These are phyloP conservation scores for Ogataea methylovora DNA, from an alignment of 805 yeast species.

Conservation along the genomic window DNA sequence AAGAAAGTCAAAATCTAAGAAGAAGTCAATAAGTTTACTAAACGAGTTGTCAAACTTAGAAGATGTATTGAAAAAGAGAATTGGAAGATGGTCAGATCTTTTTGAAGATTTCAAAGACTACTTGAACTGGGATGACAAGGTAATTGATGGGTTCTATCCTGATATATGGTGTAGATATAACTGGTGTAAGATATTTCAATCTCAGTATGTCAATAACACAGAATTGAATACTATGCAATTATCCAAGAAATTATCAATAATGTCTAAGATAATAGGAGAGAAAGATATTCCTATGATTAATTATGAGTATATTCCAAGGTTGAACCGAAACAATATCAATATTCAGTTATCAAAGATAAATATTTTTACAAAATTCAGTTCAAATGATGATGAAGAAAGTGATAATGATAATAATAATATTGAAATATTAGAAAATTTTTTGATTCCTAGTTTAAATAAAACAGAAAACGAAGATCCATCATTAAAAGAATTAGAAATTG, in stretches of 20 bases:
- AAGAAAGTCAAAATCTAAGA: slow-evolving; percentile 10
- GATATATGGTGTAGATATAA: slow-evolving; percentile 26
- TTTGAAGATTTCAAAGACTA: slow-evolving; percentile 22
- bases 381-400: slow-evolving; percentile 23
- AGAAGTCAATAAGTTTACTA: neutral
- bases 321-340: slow-evolving; percentile 42
- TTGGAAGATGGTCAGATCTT: slow-evolving; percentile 40
- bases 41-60: slow-evolving; percentile 30
- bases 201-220: neutral
- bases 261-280: too few relatives aligned
- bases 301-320: slow-evolving; percentile 48
- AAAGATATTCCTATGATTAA: slow-evolving; percentile 47
- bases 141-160: neutral
- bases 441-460: slow-evolving; percentile 17
- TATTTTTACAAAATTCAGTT: slow-evolving; percentile 58
- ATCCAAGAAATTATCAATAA: too few relatives aligned
- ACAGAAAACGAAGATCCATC: neutral
- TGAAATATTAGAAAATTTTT: slow-evolving; percentile 36
- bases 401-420: slow-evolving; percentile 19
- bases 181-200: slow-evolving; percentile 37
- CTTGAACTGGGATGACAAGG: neutral
- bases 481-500: slow-evolving; percentile 41
- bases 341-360: slow-evolving; percentile 64
- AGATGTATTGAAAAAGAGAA: slow-evolving; percentile 31
- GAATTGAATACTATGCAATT: too few relatives aligned